Conservation (phyloP, 148 eudicot genomes). For the Fallopia convolvulus region DNA sequence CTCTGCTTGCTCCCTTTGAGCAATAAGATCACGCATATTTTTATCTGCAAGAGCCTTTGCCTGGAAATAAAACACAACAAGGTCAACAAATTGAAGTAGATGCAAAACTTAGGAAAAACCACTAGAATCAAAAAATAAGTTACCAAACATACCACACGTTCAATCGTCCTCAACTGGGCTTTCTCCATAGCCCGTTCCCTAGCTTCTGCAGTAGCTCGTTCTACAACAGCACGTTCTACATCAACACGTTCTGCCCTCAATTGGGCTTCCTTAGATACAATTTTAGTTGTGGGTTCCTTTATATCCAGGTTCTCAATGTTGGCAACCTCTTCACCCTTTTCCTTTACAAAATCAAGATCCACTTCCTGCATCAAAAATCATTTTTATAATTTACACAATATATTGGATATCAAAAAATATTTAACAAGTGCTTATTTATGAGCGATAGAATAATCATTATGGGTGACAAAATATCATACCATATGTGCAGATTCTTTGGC, state of each 20-base stretch:
- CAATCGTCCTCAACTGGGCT: constrained; percentile 79
- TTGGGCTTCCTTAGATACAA: constrained; percentile 46
- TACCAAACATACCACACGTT: constrained; percentile 70
- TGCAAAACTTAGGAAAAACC: not conserved
- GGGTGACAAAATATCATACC: no score
- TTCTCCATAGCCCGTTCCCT: constrained; percentile 66
- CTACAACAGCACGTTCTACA: constrained; percentile 89
- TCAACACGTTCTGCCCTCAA: constrained; percentile 82
- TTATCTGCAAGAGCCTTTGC: constrained; percentile 77
- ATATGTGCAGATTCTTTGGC: no score
- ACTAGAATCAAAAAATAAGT: not conserved
- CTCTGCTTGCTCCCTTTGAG: constrained; percentile 86
- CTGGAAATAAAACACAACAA: constrained; percentile 23
- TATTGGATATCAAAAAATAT: no score
- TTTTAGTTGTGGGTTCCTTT: no score
- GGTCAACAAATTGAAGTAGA: constrained; percentile 6
- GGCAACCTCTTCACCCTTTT: no score
- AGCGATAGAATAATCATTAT: no score
- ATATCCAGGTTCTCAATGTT: no score
- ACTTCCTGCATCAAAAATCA: no score
- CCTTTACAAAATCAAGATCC: no score
- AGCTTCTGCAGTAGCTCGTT: constrained; percentile 78
- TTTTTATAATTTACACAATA: no score
- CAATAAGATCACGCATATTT: constrained; percentile 70
- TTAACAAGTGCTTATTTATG: no score